Evolutionary conservation across 1,284 basidiomycete species (phyloP), one percentile per base, ranked within the genome.

Genomic region (Trametes versicolor): DNA sequence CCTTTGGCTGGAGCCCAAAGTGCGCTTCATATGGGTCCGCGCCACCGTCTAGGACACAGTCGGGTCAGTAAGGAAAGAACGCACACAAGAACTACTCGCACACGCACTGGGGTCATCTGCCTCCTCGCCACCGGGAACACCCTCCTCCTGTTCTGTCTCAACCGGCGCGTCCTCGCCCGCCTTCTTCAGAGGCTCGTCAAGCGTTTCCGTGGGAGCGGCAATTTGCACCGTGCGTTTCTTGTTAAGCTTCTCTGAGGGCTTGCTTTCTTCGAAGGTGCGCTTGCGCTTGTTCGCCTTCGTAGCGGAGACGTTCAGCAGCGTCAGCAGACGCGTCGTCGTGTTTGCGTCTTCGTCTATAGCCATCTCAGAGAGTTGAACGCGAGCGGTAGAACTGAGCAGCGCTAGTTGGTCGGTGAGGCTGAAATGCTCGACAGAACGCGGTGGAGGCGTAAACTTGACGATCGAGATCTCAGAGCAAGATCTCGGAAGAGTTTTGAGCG

Each of bases 271-370:
- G 61, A 78, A 70, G 63, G 80, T 77, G 67, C 83, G 78, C 74
- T 89, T 88, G 37, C 85, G 78, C 71, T 92, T 92, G 48, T 81
- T 81, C 9, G 84, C 78, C 73, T 87, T 90, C 9, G 87, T 87
- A 0, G 96, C 94, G 54, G 94, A 95, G 2, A 98, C 95, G 77
- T 99, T 99, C 34, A 99, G 85, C 1, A 99, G 87, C 0, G 98
- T 99, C 45, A 99, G 80, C 2, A 99, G 88, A 67, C 91, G 91
- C 50, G 92, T 92, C 2, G 89, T 91, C n/a, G 83, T 79, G 72
- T 87, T 88, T 17, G 71, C 66, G 41, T 72, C 29, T 32, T 32
- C 66, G 62, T 77, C 72, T 4, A 75, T 65, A 54, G 73, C 72
- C 75, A 77, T 77, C 8, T 9, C 9, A 17, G 36, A n/a, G 21